phyloP scores from a whole-genome alignment of 1,284 basidiomycete species.

The Microbotryomycetes sp. region DNA sequence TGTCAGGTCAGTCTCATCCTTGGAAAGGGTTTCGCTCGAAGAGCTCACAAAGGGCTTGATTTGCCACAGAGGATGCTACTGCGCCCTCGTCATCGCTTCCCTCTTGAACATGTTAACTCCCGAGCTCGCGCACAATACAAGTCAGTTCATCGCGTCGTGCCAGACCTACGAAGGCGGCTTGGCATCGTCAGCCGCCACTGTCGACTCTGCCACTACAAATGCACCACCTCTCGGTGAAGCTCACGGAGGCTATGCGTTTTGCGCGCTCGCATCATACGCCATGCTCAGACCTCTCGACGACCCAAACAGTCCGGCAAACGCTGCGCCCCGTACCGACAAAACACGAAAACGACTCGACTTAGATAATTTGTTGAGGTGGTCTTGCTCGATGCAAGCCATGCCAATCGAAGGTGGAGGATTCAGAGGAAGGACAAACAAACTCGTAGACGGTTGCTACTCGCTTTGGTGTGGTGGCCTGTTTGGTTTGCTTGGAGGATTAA shows the following conservation, averaged over 20 bases:
- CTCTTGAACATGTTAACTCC: constrained; percentile 78
- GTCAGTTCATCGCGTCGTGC: constrained; percentile 52
- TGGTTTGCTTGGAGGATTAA: constrained; percentile 60
- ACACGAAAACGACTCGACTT: constrained; percentile 50
- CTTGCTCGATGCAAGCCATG: constrained; percentile 74
- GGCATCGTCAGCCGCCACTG: constrained; percentile 70
- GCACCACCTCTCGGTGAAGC: constrained; percentile 75
- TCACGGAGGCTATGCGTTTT: constrained; percentile 96
- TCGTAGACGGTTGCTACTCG: constrained; percentile 97
- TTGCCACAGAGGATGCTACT: constrained; percentile 59
- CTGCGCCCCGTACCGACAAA: not conserved
- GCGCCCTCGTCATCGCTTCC: constrained; percentile 61
- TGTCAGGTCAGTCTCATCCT: constrained; percentile 56
- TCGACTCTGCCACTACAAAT: constrained; percentile 41
- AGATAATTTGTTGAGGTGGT: constrained; percentile 66
- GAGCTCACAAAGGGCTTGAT: not conserved
- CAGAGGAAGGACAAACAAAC: constrained; percentile 87
- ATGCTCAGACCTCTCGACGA: constrained; percentile 52
- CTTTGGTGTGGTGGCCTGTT: constrained; percentile 98
- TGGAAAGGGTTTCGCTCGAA: constrained; percentile 29
- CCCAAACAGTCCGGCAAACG: constrained; percentile 2
- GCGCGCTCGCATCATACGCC: constrained; percentile 76
- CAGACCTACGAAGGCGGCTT: constrained; percentile 99
- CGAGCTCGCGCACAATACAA: constrained; percentile 57
- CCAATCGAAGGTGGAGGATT: constrained; percentile 86